Evolutionary conservation across 2,329 filamentous ascomycete genomes (phyloP), one percentile per base, ranked within the genome.

Genomic region (Pyrenophora graminea): DNA sequence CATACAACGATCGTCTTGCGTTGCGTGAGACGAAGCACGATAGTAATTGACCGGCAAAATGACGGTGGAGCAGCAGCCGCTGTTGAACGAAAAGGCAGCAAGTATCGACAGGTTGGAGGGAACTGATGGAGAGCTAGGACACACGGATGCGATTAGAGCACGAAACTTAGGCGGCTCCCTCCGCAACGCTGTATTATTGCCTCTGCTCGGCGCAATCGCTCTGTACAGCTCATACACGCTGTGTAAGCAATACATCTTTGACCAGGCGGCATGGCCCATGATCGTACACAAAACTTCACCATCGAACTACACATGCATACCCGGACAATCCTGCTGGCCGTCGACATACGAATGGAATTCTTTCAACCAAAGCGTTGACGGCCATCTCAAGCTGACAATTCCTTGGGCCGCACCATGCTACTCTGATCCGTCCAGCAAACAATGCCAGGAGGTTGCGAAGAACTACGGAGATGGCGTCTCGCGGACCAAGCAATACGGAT

Each of bases 251-350:
- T 30, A 3, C n/a, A 53, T 18, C n/a, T 25, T 15, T 12, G 23
- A 23, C 8, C 18, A 18, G 6, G 13, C 19, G 10, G 17, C 12
- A 31, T 33, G 13, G 13, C 38, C 45, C 2, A 6, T 34, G 4
- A 18, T 40, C 15, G 23, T 13, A 13, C n/a, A 30, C 1, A 34
- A 43, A 2, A 25, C 2, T 13, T 12, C 41, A 10, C n/a, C 34
- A 6, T 19, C 46, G 3, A 70, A 65, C 25, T 70, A 70, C 45
- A 68, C 67, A 25, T 73, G 70, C 44, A 53, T 58, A 49, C 75
- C 74, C 2, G 64, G 64, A 5, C 70, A 77, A 43, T 39, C 51
- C 19, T 77, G 75, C 40, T 72, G 69, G 69, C 68, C 68, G 10
- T 64, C 61, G 1, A 32, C 48, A n/a, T 56, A 6, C n/a, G 56